Conservation (phyloP, 371 early-diverging fungal species). For the Rhizopus sp. region DNA sequence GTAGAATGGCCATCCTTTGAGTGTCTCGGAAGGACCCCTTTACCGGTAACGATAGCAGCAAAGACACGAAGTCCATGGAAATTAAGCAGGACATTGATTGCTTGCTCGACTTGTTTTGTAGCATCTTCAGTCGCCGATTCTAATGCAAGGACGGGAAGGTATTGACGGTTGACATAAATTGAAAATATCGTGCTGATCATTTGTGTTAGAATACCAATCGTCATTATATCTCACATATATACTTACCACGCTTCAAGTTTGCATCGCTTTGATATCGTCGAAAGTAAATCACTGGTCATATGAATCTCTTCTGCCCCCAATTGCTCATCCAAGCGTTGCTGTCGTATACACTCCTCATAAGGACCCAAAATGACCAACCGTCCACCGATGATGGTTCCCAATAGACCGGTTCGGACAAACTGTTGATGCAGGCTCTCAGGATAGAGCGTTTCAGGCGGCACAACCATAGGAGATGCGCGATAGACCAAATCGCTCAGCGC, state of each 20-base stretch:
- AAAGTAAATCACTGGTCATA: conserved; percentile 52
- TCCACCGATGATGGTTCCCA: conserved; percentile 76
- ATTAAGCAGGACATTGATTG: conserved; percentile 49
- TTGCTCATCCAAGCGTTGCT: conserved; percentile 48
- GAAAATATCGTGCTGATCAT: conserved; percentile 63
- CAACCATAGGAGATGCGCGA: conserved; percentile 62
- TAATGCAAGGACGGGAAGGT: conserved; percentile 69
- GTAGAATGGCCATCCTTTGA: conserved; percentile 70
- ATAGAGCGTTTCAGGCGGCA: conserved; percentile 50
- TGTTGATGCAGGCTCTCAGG: conserved; percentile 55
- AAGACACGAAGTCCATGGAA: conserved; percentile 68
- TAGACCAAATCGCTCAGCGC: conserved; percentile 74
- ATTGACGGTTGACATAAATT: conserved; percentile 63
- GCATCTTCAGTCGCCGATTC: conserved; percentile 65
- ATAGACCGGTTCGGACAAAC: conserved; percentile 78
- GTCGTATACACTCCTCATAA: conserved; percentile 76
- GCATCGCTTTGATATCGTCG: conserved; percentile 54
- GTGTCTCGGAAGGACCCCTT: conserved; percentile 68
- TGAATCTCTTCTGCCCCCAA: conserved; percentile 55
- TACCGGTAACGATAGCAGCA: conserved; percentile 55
- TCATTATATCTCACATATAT: neutral
- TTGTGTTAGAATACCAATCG: neutral
- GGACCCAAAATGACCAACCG: conserved; percentile 73
- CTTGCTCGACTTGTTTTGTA: conserved; percentile 49
- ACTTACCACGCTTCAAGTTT: conserved; percentile 64